These are phyloP conservation scores for Knoxdaviesia proteae DNA, from an alignment of 2,329 filamentous ascomycete genomes.

Conservation along the genomic window DNA sequence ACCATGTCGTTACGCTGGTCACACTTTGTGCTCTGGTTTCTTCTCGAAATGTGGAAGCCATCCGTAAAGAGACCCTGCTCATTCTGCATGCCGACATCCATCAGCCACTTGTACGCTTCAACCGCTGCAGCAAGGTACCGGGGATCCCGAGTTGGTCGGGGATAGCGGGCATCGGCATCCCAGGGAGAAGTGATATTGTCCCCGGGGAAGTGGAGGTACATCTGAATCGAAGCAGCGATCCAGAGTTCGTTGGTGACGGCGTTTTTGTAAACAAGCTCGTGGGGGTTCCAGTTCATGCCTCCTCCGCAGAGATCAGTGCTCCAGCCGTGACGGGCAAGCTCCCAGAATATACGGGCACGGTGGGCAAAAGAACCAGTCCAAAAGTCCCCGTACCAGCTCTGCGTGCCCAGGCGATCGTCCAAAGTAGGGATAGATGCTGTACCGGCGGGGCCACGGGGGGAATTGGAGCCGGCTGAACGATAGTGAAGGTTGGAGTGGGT, in stretches of 20 bases:
- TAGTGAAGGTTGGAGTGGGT: conserved; percentile 48
- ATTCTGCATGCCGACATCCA: conserved; percentile 63
- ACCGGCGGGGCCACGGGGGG: conserved; percentile 3
- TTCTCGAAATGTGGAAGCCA: conserved; percentile 54
- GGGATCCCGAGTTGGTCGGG: conserved; percentile 21
- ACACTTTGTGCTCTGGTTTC: conserved; percentile 30
- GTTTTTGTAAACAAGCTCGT: conserved; percentile 72
- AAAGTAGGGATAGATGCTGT: conserved; percentile 4
- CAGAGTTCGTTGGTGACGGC: conserved; percentile 88
- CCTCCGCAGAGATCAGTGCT: conserved; percentile 62
- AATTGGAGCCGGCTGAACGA: conserved; percentile 7
- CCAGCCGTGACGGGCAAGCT: conserved; percentile 61
- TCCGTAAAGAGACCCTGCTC: conserved; percentile 56
- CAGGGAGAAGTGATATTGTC: conserved; percentile 57
- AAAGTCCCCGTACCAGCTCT: conserved; percentile 54
- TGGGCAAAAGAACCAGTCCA: conserved; percentile 65
- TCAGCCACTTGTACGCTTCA: conserved; percentile 65
- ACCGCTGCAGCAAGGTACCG: conserved; percentile 53
- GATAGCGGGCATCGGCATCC: conserved; percentile 7
- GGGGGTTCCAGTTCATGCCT: conserved; percentile 81
- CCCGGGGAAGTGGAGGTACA: conserved; percentile 80
- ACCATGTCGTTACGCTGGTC: conserved; percentile 73
- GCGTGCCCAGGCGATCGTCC: conserved; percentile 15
- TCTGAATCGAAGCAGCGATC: conserved; percentile 63
- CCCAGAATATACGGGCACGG: conserved; percentile 68